A percentile compares a stretch with the other conserved stretches of the same genome.
Conservation (phyloP, 78 protist species). For the Tieghemostelium lacteum region DNA sequence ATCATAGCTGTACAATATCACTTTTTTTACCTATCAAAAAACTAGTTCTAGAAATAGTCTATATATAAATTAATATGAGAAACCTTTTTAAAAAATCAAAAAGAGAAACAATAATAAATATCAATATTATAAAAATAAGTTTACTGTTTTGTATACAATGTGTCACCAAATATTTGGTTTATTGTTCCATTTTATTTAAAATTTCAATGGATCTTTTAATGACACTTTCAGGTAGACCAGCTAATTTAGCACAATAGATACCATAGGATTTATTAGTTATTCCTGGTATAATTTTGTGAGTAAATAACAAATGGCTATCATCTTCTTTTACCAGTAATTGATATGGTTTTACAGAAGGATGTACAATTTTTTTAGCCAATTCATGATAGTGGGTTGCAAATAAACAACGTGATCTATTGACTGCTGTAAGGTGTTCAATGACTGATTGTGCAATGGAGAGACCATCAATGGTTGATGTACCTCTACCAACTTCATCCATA, state of each 20-base stretch:
- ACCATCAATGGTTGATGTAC: conserved; percentile 97
- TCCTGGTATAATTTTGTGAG: conserved; percentile 88
- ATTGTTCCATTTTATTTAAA: conserved; percentile 9
- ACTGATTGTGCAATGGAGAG: conserved; percentile 92
- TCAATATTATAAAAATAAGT: too few relatives aligned
- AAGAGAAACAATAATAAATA: too few relatives aligned
- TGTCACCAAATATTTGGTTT: too few relatives aligned
- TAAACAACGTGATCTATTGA: conserved; percentile 45
- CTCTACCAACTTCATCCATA: conserved; percentile 97
- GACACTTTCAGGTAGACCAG: conserved; percentile 82
- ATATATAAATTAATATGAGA: too few relatives aligned
- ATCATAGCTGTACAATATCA: too few relatives aligned
- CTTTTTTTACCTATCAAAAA: too few relatives aligned
- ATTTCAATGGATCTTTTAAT: conserved; percentile 24
- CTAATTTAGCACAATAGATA: conserved; percentile 94
- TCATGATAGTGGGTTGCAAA: conserved; percentile 95
- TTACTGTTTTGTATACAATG: too few relatives aligned
- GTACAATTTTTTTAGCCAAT: conserved; percentile 35
- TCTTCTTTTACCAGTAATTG: conserved; percentile 80
- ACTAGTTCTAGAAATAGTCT: too few relatives aligned
- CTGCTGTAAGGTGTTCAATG: conserved; percentile 65
- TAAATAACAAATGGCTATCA: conserved; percentile 25
- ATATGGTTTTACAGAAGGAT: conserved; percentile 17
- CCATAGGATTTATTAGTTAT: conserved; percentile 92
- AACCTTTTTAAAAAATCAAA: too few relatives aligned